Conservation (phyloP, 345 rosid species). For the Stellera chamaejasme region DNA sequence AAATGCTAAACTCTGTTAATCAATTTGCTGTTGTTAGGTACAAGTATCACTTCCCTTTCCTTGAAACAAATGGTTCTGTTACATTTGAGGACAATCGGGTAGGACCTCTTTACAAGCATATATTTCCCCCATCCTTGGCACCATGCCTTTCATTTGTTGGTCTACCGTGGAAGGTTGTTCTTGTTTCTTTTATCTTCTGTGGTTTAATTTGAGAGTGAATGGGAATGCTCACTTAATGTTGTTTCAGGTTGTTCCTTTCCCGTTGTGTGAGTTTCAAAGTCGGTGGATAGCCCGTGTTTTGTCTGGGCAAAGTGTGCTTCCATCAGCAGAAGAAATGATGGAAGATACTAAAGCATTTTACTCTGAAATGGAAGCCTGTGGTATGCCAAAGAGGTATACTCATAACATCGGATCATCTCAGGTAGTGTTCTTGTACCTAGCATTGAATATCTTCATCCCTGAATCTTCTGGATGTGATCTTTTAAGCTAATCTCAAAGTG, state of each 20-base stretch:
- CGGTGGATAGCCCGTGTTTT: slow-evolving; percentile 81
- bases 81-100: slow-evolving; percentile 70
- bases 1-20: neutral
- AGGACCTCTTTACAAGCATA: slow-evolving; percentile 69
- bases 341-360: slow-evolving; percentile 46
- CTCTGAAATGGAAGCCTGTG: slow-evolving; percentile 39
- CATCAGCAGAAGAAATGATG: slow-evolving; percentile 61
- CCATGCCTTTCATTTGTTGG: slow-evolving; percentile 85
- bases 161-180: slow-evolving; percentile 60
- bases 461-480: neutral
- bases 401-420: slow-evolving; percentile 36
- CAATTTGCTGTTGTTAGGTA: slow-evolving; percentile 34
- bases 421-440: slow-evolving; percentile 19
- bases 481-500: neutral
- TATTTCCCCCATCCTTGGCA: slow-evolving; percentile 63
- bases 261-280: slow-evolving; percentile 65
- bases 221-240: neutral
- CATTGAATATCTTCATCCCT: neutral
- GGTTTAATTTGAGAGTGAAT: neutral
- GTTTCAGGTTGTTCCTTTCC: slow-evolving; percentile 57
- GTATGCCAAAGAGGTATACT: slow-evolving; percentile 53
- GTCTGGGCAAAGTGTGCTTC: slow-evolving; percentile 61
- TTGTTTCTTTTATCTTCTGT: slow-evolving; percentile 4
- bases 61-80: slow-evolving; percentile 62
- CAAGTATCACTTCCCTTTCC: slow-evolving; percentile 85